Evolutionary conservation across 345 rosid genomes (phyloP), one percentile per base, ranked within the genome.

Genomic region (Hibiscus tridactylites): DNA sequence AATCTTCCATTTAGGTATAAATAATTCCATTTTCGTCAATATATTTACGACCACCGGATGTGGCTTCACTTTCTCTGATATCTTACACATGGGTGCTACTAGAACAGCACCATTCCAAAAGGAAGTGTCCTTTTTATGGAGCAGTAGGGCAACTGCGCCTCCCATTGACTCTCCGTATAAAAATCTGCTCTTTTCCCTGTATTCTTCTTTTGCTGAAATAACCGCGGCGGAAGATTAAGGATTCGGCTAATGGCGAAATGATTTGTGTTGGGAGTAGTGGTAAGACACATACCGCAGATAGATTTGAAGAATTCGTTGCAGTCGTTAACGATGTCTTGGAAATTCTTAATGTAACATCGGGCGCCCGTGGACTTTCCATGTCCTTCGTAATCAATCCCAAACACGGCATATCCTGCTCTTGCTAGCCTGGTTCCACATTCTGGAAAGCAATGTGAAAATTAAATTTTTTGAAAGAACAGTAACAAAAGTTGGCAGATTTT

Each of bases 31-130:
- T 80, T 82, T 85, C 0, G 99, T 92, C 77, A 92, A 65, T 33
- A 95, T 80, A 63, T 84, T 95, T 61, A 95, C 83, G 21, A 95
- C 93, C 49, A 89, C 78, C 0, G 93, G 97, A 46, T 90, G 99
- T 29, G 99, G 99, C 86, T 92, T 95, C 83, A 95, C 79, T 73
- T 89, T 90, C 87, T 92, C 97, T 12, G 96, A 95, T 82, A 95
- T 92, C 97, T 96, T 96, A 64, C 99, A 96, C 99, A 96, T 96
- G 21, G 99, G 99, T 19, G 99, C 99, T 49, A 89, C 91, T 44
- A 96, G 96, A 63, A 92, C 83, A 19, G 95, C 97, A 5, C 98
- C 99, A 4, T 90, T 86, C 85, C 94, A 96, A 54, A 92, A 88
- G 24, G 85, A 37, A 2, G 97, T 95, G 72, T 88, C 90, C 76